phyloP scores from a whole-genome alignment of 116 monocot species.

The Phalaenopsis hybrid region DNA sequence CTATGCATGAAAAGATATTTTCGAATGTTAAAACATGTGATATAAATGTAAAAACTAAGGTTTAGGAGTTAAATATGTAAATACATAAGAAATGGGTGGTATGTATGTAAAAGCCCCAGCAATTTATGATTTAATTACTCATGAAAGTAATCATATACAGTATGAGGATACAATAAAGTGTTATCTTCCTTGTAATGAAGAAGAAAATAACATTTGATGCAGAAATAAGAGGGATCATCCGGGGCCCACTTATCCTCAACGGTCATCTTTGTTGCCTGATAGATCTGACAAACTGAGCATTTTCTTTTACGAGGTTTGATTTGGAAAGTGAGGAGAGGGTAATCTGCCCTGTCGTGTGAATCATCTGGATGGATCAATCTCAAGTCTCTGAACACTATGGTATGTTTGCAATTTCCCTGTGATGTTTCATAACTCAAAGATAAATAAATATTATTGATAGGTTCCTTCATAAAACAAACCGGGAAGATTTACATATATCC shows the following conservation, averaged over 20 bases:
- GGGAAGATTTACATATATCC: too few relatives aligned
- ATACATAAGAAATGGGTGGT: too few relatives aligned
- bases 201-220: conserved; percentile 83
- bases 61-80: too few relatives aligned
- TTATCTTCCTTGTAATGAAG: conserved; percentile 90
- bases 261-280: conserved; percentile 62
- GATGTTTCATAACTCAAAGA: background rate
- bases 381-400: conserved; percentile 80
- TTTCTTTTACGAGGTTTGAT: conserved; percentile 31
- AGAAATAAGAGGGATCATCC: conserved; percentile 79
- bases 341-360: conserved; percentile 42
- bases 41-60: too few relatives aligned
- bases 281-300: conserved; percentile 72
- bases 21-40: too few relatives aligned
- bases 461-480: too few relatives aligned
- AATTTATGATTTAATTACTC: conserved; percentile 13
- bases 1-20: too few relatives aligned
- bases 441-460: too few relatives aligned
- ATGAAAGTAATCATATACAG: conserved; percentile 56
- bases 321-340: conserved; percentile 68
- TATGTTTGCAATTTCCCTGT: conserved; percentile 91
- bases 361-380: conserved; percentile 78
- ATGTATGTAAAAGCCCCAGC: too few relatives aligned
- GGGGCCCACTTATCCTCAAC: conserved; percentile 79
- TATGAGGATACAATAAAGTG: conserved; percentile 59